Evolutionary conservation across 805 yeast genomes (phyloP).

Genomic region (Kodamaea kakaduensis): DNA sequence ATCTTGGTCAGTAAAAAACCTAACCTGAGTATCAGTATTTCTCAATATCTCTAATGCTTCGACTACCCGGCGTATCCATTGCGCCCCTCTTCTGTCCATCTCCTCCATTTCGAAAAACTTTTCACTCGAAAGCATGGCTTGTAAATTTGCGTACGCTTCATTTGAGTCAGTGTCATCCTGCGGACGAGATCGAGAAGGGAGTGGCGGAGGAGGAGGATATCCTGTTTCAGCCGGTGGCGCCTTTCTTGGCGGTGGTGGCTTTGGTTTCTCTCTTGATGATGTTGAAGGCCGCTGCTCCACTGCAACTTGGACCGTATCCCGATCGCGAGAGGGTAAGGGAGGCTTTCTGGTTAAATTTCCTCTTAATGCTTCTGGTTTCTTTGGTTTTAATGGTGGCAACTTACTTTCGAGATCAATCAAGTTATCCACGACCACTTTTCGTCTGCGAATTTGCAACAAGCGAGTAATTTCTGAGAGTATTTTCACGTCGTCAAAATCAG

Average conservation of each 20-base stretch:
- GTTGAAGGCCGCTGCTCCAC: too few species aligned
- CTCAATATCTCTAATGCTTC: conserved; percentile 26
- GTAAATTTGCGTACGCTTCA: conserved; percentile 13
- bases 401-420: conserved; percentile 34
- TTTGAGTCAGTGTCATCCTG: conserved; percentile 2
- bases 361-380: conserved; percentile 41
- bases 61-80: conserved; percentile 34
- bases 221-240: conserved; percentile 3
- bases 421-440: conserved; percentile 7
- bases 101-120: conserved; percentile 31
- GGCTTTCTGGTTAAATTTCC: conserved; percentile 27
- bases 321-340: conserved; percentile 26
- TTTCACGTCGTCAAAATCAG: conserved; percentile 44
- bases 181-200: too few species aligned
- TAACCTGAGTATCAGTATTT: conserved; percentile 25
- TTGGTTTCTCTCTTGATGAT: background rate
- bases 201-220: too few species aligned
- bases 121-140: conserved; percentile 21
- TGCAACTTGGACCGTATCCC: too few species aligned
- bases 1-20: conserved; percentile 35
- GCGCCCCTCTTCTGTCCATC: conserved; percentile 34
- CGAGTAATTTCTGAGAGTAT: conserved; percentile 29
- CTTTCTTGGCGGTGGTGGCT: conserved; percentile 13
- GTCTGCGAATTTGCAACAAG: conserved; percentile 16
- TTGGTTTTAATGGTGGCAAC: conserved; percentile 40